Percentiles rank a stretch among this genome's conserved stretches.
Conservation (phyloP, 23 red algal genomes). For the Pyropia haitanensis region DNA sequence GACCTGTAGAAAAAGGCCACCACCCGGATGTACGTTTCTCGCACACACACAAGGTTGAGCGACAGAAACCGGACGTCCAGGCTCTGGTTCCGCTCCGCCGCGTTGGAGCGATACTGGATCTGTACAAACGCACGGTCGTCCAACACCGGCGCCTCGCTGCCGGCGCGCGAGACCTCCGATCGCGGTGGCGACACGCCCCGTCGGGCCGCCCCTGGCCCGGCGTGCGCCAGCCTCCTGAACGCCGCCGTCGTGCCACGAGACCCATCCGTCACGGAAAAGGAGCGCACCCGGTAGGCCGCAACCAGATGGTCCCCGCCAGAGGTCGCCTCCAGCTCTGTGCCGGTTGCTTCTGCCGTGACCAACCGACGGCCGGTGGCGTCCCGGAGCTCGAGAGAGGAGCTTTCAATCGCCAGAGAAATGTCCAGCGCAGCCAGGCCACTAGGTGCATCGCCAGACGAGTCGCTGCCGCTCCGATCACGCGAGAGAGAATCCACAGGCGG, state of each 20-base stretch:
- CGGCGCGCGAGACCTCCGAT: not conserved
- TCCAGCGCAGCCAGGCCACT: slow-evolving; percentile 31
- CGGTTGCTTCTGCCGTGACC: slow-evolving; percentile 26
- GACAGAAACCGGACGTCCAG: slow-evolving; percentile 51
- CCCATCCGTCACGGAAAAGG: slow-evolving; percentile 40
- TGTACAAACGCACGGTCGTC: slow-evolving; percentile 28
- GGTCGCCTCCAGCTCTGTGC: slow-evolving; percentile 24
- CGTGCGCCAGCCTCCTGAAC: slow-evolving; percentile 32
- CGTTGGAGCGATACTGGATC: slow-evolving; percentile 22
- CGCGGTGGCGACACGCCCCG: slow-evolving; percentile 36
- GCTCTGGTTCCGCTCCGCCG: slow-evolving; percentile 13
- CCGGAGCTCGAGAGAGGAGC: slow-evolving; percentile 37
- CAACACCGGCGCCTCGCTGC: not conserved
- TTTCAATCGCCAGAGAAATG: slow-evolving; percentile 17
- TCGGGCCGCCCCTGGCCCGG: slow-evolving; percentile 18
- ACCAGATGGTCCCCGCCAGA: slow-evolving; percentile 19
- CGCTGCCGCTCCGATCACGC: too few relatives aligned
- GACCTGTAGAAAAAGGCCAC: slow-evolving; percentile 24
- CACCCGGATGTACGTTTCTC: slow-evolving; percentile 43
- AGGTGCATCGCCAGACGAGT: too few relatives aligned
- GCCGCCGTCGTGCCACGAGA: slow-evolving; percentile 56
- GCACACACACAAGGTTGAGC: slow-evolving; percentile 50
- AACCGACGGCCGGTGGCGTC: slow-evolving; percentile 15
- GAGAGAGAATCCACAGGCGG: too few relatives aligned
- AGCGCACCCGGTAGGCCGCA: slow-evolving; percentile 17